Base-by-base conservation (phyloP, 805 yeast species). In the Kodamaea kakaduensis region DNA sequence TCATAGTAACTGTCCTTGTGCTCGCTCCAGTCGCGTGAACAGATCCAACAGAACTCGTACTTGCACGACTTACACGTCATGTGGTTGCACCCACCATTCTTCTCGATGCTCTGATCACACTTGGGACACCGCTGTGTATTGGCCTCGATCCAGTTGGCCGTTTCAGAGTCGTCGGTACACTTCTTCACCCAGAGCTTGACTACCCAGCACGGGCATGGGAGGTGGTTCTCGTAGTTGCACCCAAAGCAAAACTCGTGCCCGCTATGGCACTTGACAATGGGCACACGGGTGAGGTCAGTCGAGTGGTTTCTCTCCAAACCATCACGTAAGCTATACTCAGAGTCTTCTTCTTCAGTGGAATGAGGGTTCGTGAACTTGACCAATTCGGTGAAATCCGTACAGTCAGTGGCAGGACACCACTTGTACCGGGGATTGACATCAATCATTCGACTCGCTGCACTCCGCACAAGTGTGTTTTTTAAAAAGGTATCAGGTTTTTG, bases 51-150 rank as follows among this genome's bases (percentile, higher is more conserved):
- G 53, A 88, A 93, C 54, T 89, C 85, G 54, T 75, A 60, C 9
- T 56, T 52, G 57, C 98, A 93, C 40, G 77, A 80, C 3, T 75
- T 67, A 57, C 98, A 93, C 1, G 78, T 73, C 96, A 93, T 90
- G 60, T 93, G 98, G 59, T 90, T 90, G 61, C 98, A 93, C 0
- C 98, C 98, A 15, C 97, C 97, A 53, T 84, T 84, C 50, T 90
- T 88, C 54, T 93, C 97, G 43, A 90, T 93, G 18, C 78, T 66
- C 1, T 87, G 65, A 7, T 64, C 63, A 63, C 98, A 93, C 50
- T 76, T 75, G 0, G 96, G 95, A 57, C 98, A 93, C 29, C 75
- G 74, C 47, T 86, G 81, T 1, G 98, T 87, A 55, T 90, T 81
- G 3, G 83, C 78, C 3, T 77, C 69, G 16, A 93, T 79, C 97